Percentiles rank a stretch among this genome's conserved stretches.
These are phyloP conservation scores for Aplosporella prunicola DNA, from an alignment of 2,329 filamentous ascomycete species.

Conservation along the genomic window DNA sequence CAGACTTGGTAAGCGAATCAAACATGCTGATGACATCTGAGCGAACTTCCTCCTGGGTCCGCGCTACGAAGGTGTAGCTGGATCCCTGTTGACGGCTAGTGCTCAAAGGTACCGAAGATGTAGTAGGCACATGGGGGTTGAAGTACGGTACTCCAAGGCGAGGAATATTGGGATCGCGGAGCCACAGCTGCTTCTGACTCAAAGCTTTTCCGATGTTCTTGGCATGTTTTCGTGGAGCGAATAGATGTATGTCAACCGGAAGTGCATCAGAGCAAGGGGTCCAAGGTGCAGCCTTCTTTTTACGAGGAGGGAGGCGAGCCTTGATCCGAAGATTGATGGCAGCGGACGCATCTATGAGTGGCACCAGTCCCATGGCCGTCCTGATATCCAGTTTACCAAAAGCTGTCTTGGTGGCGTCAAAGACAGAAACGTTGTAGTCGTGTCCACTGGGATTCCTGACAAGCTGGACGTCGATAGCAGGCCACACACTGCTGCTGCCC, in stretches of 20 bases:
- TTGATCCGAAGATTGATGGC: slow-evolving; percentile 58
- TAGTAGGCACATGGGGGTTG: too few relatives aligned
- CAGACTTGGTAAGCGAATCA: slow-evolving; percentile 66
- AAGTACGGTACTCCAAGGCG: slow-evolving; percentile 59
- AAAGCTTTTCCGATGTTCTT: slow-evolving; percentile 59
- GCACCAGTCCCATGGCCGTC: slow-evolving; percentile 58
- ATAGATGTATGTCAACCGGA: slow-evolving; percentile 64
- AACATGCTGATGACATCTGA: slow-evolving; percentile 81
- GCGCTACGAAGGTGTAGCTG: slow-evolving; percentile 29
- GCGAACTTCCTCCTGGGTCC: slow-evolving; percentile 78
- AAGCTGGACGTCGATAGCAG: slow-evolving; percentile 63
- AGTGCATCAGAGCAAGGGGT: slow-evolving; percentile 1
- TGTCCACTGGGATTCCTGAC: slow-evolving; percentile 48
- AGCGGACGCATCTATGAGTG: slow-evolving; percentile 57
- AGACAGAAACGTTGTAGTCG: slow-evolving; percentile 55
- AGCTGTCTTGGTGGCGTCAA: slow-evolving; percentile 59
- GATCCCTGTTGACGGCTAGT: not conserved
- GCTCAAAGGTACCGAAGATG: not conserved
- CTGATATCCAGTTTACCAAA: slow-evolving; percentile 68
- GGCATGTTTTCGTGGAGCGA: slow-evolving; percentile 61
- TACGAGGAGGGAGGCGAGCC: slow-evolving; percentile 59
- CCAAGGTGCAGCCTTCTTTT: slow-evolving; percentile 47
- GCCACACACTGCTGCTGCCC: slow-evolving; percentile 57
- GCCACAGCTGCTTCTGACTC: slow-evolving; percentile 54
- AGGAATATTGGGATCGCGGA: slow-evolving; percentile 52